These are phyloP conservation scores for Psidium friedrichsthalianum DNA, from an alignment of 345 rosid genomes.

Conservation along the genomic window DNA sequence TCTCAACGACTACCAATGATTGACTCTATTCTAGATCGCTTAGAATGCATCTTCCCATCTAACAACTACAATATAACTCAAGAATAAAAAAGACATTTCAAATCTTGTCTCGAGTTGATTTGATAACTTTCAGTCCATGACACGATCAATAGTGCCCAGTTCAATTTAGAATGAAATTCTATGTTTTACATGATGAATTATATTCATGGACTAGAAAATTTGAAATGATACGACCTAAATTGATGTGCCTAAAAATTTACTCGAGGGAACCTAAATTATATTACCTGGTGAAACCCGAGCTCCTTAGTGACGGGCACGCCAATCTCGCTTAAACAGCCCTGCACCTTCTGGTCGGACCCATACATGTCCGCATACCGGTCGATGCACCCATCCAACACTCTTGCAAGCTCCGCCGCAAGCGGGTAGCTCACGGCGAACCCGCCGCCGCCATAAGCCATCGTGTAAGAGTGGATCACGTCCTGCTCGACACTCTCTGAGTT, in stretches of 20 bases:
- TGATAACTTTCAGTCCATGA: no score
- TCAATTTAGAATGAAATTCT: neutral
- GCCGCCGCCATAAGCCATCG: conserved; percentile 86
- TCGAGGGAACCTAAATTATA: neutral
- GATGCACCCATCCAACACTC: conserved; percentile 73
- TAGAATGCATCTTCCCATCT: no score
- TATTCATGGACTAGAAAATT: neutral
- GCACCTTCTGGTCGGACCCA: conserved; percentile 82
- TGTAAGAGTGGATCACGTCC: conserved; percentile 63
- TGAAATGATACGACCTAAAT: neutral
- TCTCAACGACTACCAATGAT: no score
- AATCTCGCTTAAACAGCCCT: conserved; percentile 70
- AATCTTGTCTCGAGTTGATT: no score
- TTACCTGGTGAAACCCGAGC: conserved; percentile 88
- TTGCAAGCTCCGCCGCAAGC: conserved; percentile 57
- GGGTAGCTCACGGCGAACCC: conserved; percentile 82
- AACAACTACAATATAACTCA: no score
- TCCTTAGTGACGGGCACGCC: conserved; percentile 77
- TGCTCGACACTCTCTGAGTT: conserved; percentile 89
- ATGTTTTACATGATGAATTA: neutral
- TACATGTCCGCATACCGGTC: conserved; percentile 58
- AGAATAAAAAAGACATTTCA: no score
- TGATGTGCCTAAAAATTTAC: neutral
- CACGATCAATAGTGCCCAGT: neutral
- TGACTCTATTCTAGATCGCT: no score